Evolutionary conservation across 2,329 filamentous ascomycete genomes (phyloP).

Genomic region (Penicillium fuscoglaucum): DNA sequence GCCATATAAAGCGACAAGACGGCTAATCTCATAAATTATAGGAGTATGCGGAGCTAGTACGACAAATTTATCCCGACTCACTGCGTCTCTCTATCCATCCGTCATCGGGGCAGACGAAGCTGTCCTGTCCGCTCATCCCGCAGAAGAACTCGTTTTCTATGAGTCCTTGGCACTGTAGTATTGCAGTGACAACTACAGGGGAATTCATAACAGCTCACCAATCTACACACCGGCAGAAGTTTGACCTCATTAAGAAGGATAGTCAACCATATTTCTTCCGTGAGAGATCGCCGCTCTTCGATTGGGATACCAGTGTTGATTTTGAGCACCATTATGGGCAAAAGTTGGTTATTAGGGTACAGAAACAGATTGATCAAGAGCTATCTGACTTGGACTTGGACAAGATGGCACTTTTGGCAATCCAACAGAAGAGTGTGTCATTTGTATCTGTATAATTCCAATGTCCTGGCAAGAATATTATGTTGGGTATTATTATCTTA

Average conservation of each 20-base stretch:
- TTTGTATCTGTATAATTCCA: background rate
- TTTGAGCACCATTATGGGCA: conserved; percentile 7
- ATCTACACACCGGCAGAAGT: conserved; percentile 3
- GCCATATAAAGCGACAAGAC: background rate
- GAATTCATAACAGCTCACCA: conserved; percentile 12
- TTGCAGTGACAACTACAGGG: conserved; percentile 2
- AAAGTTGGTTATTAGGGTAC: background rate
- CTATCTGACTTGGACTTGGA: conserved; percentile 9
- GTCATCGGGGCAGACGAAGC: conserved; percentile 9
- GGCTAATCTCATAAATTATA: background rate
- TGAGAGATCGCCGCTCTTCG: conserved; percentile 5
- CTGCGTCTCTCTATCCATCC: conserved; percentile 11
- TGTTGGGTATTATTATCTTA: background rate
- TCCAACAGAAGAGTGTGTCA: conserved; percentile 3
- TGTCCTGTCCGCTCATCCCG: conserved; percentile 8
- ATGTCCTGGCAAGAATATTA: background rate
- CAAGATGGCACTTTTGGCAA: conserved; percentile 7
- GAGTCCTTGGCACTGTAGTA: conserved; percentile 14
- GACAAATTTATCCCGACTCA: conserved; percentile 11
- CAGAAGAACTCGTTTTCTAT: conserved; percentile 8
- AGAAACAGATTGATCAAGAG: background rate
- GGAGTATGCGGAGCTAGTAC: conserved; percentile 9
- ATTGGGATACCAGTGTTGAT: conserved; percentile 1
- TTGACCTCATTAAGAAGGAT: conserved; percentile 2
- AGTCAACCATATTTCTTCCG: conserved; percentile 9